Evolutionary conservation across 805 yeast species (phyloP), one percentile per base, ranked within the genome.

Genomic region (Kazachstania psychrophila): DNA sequence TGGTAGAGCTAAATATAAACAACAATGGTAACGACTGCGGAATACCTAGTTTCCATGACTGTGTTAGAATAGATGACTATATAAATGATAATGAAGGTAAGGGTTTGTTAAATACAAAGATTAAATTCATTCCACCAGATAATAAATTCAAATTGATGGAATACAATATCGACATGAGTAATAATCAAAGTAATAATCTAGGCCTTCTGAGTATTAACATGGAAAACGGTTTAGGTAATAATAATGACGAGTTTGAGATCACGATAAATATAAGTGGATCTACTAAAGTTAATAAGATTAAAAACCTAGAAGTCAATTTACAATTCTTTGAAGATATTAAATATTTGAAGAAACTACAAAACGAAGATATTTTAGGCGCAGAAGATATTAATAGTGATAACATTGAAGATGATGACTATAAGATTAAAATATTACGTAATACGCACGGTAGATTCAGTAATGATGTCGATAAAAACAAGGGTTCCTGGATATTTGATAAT

Each of bases 121-220:
- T 40, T 23, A 65, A 75, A 13, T 85, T 89, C 50, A 69, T 82
- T 14, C 98, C 97, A 5, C 95, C 97, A 0, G 96, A 89, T 58
- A 96, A 94, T 6, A 69, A 64, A 40, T 73, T 75, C 28, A 64
- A 68, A 3, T 53, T 88, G 16, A 71, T 79, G 69, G 58, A 72
- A 8, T 88, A 88, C 57, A 65, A 70, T 5, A 56, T 82, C 22
- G 82, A 81, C 44, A 49, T 79, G n/a, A 17, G 5, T 13, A 60
- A 58, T 36, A 41, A 33, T 13, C 28, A 26, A 17, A 28, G 36
- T 13, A 39, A 35, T 19, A 24, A 36, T 15, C 27, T 39, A 15
- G 59, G 68, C 1, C 38, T 62, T 9, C 45, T 65, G 2, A 48
- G 43, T 6, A 51, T 57, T 10, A 54, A 50, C 15, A 58, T 52